A percentile compares a stretch with the other conserved stretches of the same genome.
Conservation (phyloP, 1,284 basidiomycete genomes). For the Ganoderma lingzhi region DNA sequence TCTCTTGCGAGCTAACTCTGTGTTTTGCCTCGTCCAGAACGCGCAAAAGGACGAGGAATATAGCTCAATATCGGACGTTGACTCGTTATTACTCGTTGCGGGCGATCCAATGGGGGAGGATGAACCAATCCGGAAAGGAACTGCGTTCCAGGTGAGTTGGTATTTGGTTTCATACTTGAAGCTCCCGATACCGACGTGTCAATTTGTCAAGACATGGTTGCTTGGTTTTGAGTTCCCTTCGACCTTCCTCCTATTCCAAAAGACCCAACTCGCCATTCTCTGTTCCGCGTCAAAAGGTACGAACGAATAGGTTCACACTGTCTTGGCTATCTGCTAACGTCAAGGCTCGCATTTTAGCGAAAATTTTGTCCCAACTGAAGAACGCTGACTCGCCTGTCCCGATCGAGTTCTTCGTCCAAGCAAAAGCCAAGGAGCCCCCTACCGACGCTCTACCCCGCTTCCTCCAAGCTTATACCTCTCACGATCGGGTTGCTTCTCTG, state of each 20-base stretch:
- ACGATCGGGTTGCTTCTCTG: conserved; percentile 73
- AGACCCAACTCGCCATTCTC: conserved; percentile 80
- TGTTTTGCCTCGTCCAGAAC: conserved; percentile 47
- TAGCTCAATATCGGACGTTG: conserved; percentile 68
- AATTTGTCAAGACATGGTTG: conserved; percentile 81
- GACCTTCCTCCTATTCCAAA: conserved; percentile 87
- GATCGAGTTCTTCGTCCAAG: conserved; percentile 73
- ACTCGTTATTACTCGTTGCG: conserved; percentile 80
- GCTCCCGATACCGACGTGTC: conserved; percentile 30
- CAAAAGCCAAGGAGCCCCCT: conserved; percentile 77
- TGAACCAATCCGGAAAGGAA: conserved; percentile 87
- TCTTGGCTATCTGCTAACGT: conserved; percentile 22
- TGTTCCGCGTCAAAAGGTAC: conserved; percentile 92
- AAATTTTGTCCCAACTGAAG: conserved; percentile 77
- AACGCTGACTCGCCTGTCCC: conserved; percentile 59
- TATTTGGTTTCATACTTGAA: conserved; percentile 19
- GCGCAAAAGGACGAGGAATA: conserved; percentile 76
- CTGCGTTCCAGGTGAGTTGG: conserved; percentile 82
- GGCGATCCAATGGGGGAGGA: conserved; percentile 89
- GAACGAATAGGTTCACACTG: background rate
- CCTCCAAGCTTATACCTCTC: conserved; percentile 60
- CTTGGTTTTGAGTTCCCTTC: conserved; percentile 98
- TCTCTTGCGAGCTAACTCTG: conserved; percentile 18
- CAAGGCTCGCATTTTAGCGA: conserved; percentile 55
- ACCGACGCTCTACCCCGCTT: conserved; percentile 75